Evolutionary conservation across 1,139 yeast species (phyloP).

Genomic region (Ogataea hybrid): DNA sequence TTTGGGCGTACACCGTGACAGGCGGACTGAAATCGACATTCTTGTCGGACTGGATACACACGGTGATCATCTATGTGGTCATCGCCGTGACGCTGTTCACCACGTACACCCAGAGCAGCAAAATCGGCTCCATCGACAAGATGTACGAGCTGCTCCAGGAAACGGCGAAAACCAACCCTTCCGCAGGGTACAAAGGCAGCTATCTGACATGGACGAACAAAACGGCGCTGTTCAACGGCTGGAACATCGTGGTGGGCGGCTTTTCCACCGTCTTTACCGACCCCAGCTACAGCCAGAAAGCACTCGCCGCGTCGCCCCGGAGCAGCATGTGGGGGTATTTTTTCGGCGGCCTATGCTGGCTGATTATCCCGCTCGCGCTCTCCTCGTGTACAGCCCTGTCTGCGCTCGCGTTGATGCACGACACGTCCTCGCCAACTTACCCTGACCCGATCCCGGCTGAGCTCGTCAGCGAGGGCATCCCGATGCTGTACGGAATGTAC

Average conservation of each 20-base stretch:
- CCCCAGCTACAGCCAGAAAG: constrained; percentile 43
- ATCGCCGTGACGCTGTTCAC: constrained; percentile 35
- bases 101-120: constrained; percentile 30
- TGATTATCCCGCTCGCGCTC: constrained; percentile 39
- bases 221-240: constrained; percentile 27
- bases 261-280: constrained; percentile 41
- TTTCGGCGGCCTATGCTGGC: constrained; percentile 43
- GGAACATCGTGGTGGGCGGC: constrained; percentile 31
- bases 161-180: constrained; percentile 31
- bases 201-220: constrained; percentile 28
- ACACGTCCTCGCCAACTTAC: constrained; percentile 36
- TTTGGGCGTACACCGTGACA: constrained; percentile 47
- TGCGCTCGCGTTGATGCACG: constrained; percentile 34
- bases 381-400: constrained; percentile 41
- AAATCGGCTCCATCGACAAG: constrained; percentile 38
- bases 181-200: constrained; percentile 29
- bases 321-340: constrained; percentile 38
- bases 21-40: constrained; percentile 56
- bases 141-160: constrained; percentile 37
- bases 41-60: constrained; percentile 42
- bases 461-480: constrained; percentile 30
- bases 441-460: constrained; percentile 24
- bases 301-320: constrained; percentile 41
- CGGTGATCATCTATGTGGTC: constrained; percentile 43
- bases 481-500: constrained; percentile 33